Conservation (phyloP, 2,329 filamentous ascomycete species). For the Neofusicoccum kwambonambiense region DNA sequence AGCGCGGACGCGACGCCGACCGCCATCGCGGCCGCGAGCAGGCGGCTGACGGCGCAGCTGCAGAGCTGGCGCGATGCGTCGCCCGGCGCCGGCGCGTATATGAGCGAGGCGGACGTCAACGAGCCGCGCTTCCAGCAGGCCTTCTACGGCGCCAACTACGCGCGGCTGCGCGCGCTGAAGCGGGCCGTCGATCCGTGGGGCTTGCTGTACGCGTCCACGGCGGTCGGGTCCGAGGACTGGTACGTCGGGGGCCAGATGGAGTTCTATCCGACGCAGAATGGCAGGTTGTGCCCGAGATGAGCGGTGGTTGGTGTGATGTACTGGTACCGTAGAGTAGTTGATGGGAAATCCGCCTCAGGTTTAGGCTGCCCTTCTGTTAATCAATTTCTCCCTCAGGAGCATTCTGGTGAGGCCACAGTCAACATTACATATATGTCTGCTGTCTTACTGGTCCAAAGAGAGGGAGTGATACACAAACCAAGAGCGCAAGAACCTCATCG, state of each 20-base stretch:
- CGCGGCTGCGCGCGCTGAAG: conserved; percentile 24
- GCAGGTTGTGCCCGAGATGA: conserved; percentile 14
- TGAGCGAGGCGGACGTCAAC: conserved; percentile 31
- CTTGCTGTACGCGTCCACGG: conserved; percentile 25
- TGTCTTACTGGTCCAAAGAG: too few relatives aligned
- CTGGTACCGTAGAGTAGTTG: too few relatives aligned
- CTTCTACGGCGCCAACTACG: conserved; percentile 30
- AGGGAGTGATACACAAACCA: too few relatives aligned
- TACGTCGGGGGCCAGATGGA: conserved; percentile 21
- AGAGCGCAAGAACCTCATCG: too few relatives aligned
- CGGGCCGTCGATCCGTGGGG: conserved; percentile 24
- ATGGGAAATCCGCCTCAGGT: too few relatives aligned
- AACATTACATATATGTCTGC: too few relatives aligned
- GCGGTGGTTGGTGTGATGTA: too few relatives aligned
- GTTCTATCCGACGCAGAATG: conserved; percentile 18
- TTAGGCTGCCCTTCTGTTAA: too few relatives aligned
- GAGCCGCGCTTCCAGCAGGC: conserved; percentile 26
- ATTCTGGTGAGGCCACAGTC: too few relatives aligned
- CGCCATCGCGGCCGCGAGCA: neutral
- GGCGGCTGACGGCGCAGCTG: neutral
- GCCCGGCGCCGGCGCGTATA: conserved; percentile 25
- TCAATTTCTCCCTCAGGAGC: too few relatives aligned
- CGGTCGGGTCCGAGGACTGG: conserved; percentile 29
- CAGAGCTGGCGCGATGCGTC: neutral
- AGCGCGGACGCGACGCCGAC: conserved; percentile 26